Evolutionary conservation across 148 eudicot genomes (phyloP).

Genomic region (Cornus controversa): DNA sequence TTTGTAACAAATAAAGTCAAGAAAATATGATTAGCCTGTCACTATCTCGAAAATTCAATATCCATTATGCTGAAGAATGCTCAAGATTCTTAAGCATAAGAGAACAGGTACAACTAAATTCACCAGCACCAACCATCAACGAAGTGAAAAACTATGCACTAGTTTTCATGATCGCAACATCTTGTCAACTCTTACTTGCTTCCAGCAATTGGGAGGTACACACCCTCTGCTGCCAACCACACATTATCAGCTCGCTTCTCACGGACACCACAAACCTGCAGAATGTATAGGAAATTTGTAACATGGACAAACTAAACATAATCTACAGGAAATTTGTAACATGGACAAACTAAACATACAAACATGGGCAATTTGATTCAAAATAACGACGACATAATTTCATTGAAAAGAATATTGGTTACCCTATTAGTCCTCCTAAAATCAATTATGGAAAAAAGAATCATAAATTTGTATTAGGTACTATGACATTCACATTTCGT

Average conservation of each 20-base stretch:
- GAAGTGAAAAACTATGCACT: background rate
- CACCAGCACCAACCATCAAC: background rate
- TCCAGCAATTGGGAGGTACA: conserved; percentile 53
- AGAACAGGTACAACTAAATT: too few species aligned
- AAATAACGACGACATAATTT: background rate
- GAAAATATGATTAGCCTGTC: background rate
- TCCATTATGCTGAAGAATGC: background rate
- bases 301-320: background rate
- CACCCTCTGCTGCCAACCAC: conserved; percentile 82
- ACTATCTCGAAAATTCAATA: background rate
- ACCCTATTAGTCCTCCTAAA: too few species aligned
- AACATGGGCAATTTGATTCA: background rate
- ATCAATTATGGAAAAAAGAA: too few species aligned
- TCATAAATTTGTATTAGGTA: background rate
- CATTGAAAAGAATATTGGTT: too few species aligned
- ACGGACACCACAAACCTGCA: conserved; percentile 71
- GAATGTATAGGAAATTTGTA: background rate
- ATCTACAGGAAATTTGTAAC: background rate
- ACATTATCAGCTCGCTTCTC: conserved; percentile 63
- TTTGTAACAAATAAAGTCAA: background rate
- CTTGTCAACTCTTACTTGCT: conserved; percentile 44
- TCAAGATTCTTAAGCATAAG: background rate
- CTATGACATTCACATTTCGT: background rate
- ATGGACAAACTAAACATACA: background rate
- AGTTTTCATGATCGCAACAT: background rate